These are phyloP conservation scores for Darksidea phi DNA, from an alignment of 495 filamentous ascomycete species.

Conservation along the genomic window DNA sequence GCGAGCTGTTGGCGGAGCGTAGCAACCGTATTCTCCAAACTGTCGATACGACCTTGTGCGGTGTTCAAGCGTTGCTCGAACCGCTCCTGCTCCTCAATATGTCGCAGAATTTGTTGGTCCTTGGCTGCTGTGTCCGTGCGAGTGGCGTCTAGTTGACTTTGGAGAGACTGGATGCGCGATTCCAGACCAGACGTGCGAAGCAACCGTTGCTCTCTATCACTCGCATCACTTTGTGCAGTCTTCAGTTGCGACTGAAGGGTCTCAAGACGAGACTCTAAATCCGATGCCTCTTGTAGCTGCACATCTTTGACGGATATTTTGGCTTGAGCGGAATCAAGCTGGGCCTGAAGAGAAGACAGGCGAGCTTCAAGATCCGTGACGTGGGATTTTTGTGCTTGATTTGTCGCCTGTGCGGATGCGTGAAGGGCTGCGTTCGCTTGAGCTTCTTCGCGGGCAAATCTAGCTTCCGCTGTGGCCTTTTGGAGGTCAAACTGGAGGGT, in stretches of 20 bases:
- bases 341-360: neutral
- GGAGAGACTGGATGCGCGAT: constrained; percentile 18
- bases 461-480: constrained; percentile 21
- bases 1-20: constrained; percentile 30
- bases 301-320: neutral
- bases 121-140: constrained; percentile 16
- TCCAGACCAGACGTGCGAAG: constrained; percentile 10
- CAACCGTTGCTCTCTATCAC: neutral
- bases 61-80: constrained; percentile 19
- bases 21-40: constrained; percentile 23
- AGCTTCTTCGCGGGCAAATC: constrained; percentile 11
- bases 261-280: too few relatives aligned
- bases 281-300: too few relatives aligned
- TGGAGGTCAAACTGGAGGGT: constrained; percentile 19
- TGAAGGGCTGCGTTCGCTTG: constrained; percentile 8
- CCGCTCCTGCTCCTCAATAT: constrained; percentile 28
- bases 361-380: neutral
- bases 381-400: neutral
- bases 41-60: constrained; percentile 21
- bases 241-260: neutral
- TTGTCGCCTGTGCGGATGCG: neutral
- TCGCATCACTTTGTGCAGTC: neutral
- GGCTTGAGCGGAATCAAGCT: neutral
- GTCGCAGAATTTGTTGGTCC: constrained; percentile 25
- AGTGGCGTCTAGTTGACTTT: constrained; percentile 19